Evolutionary conservation across 352 stramenopile genomes (phyloP), one percentile per base, ranked within the genome.

Genomic region (Phytophthora cactorum): DNA sequence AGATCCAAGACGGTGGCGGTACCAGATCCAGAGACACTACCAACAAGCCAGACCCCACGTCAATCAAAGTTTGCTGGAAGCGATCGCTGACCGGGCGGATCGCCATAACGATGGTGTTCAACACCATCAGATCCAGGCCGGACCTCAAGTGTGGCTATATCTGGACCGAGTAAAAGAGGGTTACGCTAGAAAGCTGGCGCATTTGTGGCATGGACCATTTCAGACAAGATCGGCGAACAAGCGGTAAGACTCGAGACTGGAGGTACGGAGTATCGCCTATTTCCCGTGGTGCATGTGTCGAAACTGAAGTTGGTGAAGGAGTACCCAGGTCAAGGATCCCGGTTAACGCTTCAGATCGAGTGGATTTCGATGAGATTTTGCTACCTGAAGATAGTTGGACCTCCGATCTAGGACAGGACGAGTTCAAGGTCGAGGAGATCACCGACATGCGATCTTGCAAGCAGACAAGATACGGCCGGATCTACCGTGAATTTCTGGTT

Each of bases 181-280:
- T 7, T 62, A 57, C 22, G 44, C 59, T 5, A 34, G 4, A 2
- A 66, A 59, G 27, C 52, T 59, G 0, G 59, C 49, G 1, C 64
- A 80, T 32, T 29, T 59, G 28, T 77, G 65, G 58, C 72, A 81
- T 25, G 66, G 66, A 0, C 69, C 62, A 0, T 78, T 78, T 22
- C 22, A 1, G 58, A 74, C 15, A 74, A 49, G 27, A 3, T 61
- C 0, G n/a, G 44, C 1, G 36, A 71, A 9, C 57, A 67, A 12
- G 31, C 41, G 15, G 47, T 31, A 12, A 56, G 58, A 11, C 59
- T 73, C 0, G 22, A 72, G 14, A 45, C 53, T 0, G 29, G 27
- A 8, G 50, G 36, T 0, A 60, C 59, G 0, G 29, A 47, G 5
- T 76, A 76, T 22, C 17, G 43, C 0, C 10, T 76, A 0, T 74